A percentile compares a stretch with the other conserved stretches of the same genome.
phyloP scores from a whole-genome alignment of 106 monocot species.

The Amphibolis antarctica region DNA sequence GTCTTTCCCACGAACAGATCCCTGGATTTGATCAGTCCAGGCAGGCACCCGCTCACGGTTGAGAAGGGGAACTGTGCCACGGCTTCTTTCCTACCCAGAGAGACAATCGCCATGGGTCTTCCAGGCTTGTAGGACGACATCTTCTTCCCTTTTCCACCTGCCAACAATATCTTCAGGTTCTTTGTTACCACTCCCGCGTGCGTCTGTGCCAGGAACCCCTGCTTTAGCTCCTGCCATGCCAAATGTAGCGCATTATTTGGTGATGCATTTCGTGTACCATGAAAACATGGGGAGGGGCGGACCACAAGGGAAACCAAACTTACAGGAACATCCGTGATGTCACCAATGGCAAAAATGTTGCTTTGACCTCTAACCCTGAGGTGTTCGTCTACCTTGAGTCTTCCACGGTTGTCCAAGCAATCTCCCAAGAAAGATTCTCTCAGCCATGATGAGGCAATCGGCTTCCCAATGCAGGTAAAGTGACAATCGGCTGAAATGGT shows the following conservation, averaged over 20 bases:
- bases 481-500: slow-evolving; percentile 14
- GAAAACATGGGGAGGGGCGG: no score
- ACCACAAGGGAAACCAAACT: no score
- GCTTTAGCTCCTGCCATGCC: slow-evolving; percentile 19
- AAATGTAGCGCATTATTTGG: no score
- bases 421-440: slow-evolving; percentile 12
- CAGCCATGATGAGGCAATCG: slow-evolving; percentile 8
- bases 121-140: slow-evolving; percentile 17
- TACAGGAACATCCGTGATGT: slow-evolving; percentile 12
- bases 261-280: no score
- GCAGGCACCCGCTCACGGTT: slow-evolving; percentile 17
- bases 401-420: slow-evolving; percentile 10
- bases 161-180: slow-evolving; percentile 19
- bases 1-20: slow-evolving; percentile 24
- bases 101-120: slow-evolving; percentile 12
- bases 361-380: slow-evolving; percentile 10
- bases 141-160: neutral
- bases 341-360: slow-evolving; percentile 20
- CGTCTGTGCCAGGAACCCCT: slow-evolving; percentile 20
- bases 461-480: slow-evolving; percentile 12
- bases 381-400: slow-evolving; percentile 13
- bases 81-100: slow-evolving; percentile 23
- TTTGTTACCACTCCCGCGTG: slow-evolving; percentile 17
- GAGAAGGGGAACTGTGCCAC: slow-evolving; percentile 21
- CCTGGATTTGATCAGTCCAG: slow-evolving; percentile 20